phyloP scores from a whole-genome alignment of 2,329 filamentous ascomycete species.

The Fusarium sp. region DNA sequence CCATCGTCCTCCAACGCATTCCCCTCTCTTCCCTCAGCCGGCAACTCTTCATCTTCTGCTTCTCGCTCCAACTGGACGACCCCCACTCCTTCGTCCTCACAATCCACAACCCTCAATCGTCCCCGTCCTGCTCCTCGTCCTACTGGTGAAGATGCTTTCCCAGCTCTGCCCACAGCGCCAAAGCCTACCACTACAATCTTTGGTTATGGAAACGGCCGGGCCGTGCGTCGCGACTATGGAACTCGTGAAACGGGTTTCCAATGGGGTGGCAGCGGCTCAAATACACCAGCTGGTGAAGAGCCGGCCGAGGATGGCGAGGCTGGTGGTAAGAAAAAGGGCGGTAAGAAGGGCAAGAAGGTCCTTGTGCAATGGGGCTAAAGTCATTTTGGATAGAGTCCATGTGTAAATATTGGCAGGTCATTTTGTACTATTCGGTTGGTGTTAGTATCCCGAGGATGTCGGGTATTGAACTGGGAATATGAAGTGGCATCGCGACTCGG shows the following conservation, averaged over 20 bases:
- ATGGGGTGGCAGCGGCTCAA: conserved; percentile 52
- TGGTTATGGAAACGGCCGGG: conserved; percentile 62
- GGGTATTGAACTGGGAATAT: background rate
- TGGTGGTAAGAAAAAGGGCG: conserved; percentile 61
- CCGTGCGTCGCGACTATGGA: conserved; percentile 63
- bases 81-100: conserved; percentile 41
- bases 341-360: conserved; percentile 68
- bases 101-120: conserved; percentile 31
- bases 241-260: conserved; percentile 59
- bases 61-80: conserved; percentile 45
- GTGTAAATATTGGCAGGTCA: background rate
- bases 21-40: conserved; percentile 51
- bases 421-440: background rate
- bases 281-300: conserved; percentile 40
- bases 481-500: background rate
- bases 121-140: conserved; percentile 30
- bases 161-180: conserved; percentile 79
- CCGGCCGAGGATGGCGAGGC: conserved; percentile 41
- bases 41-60: conserved; percentile 34
- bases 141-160: conserved; percentile 72
- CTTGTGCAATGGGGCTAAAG: conserved; percentile 66
- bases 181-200: conserved; percentile 72
- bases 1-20: conserved; percentile 49
- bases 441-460: background rate
- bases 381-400: background rate